Conservation (phyloP, 192 early-diverging fungal species). For the Coemansia sp. region DNA sequence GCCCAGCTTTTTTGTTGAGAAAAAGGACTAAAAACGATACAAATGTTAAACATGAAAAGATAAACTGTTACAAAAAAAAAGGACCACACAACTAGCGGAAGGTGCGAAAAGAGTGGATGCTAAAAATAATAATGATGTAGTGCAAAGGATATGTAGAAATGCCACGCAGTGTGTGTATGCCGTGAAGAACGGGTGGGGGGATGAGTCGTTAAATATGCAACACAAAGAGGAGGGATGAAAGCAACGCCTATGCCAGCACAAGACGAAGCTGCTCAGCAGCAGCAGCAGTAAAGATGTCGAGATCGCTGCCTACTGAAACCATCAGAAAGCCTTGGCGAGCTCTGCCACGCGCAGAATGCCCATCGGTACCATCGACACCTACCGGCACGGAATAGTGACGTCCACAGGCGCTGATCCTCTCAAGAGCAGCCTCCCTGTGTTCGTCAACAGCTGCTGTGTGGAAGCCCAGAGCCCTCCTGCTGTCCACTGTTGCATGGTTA, state of each 20-base stretch:
- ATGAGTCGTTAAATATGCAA: not conserved
- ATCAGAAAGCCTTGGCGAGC: constrained; percentile 37
- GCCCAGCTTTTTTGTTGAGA: too few relatives aligned
- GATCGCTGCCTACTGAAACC: constrained; percentile 36
- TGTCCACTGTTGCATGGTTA: not conserved
- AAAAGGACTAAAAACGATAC: too few relatives aligned
- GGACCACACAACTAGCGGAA: too few relatives aligned
- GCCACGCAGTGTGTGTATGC: not conserved
- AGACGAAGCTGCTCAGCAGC: constrained; percentile 42
- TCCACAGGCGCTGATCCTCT: constrained; percentile 5
- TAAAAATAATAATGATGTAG: too few relatives aligned
- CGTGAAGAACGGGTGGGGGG: not conserved
- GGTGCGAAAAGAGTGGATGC: too few relatives aligned
- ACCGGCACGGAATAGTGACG: constrained; percentile 23
- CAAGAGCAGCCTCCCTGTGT: constrained; percentile 5
- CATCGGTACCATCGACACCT: constrained; percentile 30
- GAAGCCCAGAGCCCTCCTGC: not conserved
- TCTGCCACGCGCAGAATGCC: constrained; percentile 18
- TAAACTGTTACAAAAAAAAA: too few relatives aligned
- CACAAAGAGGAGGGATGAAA: too few relatives aligned
- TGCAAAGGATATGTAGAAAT: not conserved
- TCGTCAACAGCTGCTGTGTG: not conserved
- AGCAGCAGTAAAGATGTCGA: constrained; percentile 24
- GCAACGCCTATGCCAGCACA: constrained; percentile 13
- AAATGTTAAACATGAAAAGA: too few relatives aligned